Evolutionary conservation across 2,329 filamentous ascomycete species (phyloP).

Genomic region (Botryotinia globosa): DNA sequence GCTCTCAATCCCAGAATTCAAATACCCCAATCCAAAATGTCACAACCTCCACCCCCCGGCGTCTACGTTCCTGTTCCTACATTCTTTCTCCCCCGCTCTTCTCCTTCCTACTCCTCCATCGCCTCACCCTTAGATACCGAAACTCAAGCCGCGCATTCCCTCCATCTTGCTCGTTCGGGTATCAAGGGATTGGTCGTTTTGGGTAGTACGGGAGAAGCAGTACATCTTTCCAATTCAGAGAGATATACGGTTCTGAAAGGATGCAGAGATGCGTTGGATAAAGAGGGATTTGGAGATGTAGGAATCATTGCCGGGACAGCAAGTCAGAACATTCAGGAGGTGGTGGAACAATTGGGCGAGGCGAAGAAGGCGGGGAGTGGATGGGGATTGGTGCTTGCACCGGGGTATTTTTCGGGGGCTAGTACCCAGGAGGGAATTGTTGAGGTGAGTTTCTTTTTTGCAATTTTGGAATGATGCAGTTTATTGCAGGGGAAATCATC

Average conservation of each 20-base stretch:
- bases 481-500: not conserved
- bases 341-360: conserved; percentile 48
- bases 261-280: conserved; percentile 53
- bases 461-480: conserved; percentile 47
- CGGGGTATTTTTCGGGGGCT: conserved; percentile 61
- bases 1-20: not conserved
- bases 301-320: conserved; percentile 59
- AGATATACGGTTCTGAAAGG: conserved; percentile 53
- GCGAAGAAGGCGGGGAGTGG: conserved; percentile 57
- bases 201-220: conserved; percentile 62
- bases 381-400: conserved; percentile 61
- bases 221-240: conserved; percentile 57
- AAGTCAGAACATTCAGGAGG: conserved; percentile 55
- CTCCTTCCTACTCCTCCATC: conserved; percentile 31
- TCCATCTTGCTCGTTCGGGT: conserved; percentile 58
- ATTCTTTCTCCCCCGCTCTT: conserved; percentile 49
- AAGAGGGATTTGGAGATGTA: conserved; percentile 55
- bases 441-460: conserved; percentile 39
- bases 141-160: conserved; percentile 54
- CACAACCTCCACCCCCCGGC: conserved; percentile 35
- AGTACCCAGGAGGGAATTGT: conserved; percentile 57
- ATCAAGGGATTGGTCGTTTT: conserved; percentile 60
- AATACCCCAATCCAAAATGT: conserved; percentile 22
- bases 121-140: conserved; percentile 44
- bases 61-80: conserved; percentile 56